Evolutionary conservation across 257 asterid genomes (phyloP).

Genomic region (Gentiana straminea): DNA sequence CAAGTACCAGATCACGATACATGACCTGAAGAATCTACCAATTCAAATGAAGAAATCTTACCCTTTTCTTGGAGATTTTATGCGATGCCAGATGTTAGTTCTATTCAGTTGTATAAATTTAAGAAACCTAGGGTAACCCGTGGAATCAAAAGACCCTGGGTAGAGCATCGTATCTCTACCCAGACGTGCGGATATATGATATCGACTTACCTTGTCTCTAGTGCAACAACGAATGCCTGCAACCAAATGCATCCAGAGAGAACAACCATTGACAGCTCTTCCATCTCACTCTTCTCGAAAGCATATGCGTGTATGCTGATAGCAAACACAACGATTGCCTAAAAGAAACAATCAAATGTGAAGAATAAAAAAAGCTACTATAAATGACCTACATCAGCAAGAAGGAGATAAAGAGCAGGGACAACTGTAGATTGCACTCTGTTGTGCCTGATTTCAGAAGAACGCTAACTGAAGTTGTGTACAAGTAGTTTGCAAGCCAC

Average conservation of each 20-base stretch:
- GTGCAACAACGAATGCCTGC: constrained; percentile 92
- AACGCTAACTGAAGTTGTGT: too few species aligned
- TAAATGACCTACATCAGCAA: too few species aligned
- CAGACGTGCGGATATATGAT: constrained; percentile 2
- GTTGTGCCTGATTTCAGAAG: too few species aligned
- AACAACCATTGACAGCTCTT: constrained; percentile 96
- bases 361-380: background rate
- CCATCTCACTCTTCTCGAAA: constrained; percentile 94
- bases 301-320: constrained; percentile 84
- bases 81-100: too few species aligned
- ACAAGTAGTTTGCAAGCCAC: too few species aligned
- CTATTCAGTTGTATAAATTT: too few species aligned
- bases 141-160: background rate
- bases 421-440: too few species aligned
- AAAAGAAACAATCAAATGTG: constrained; percentile 10
- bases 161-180: background rate
- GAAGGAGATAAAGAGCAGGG: too few species aligned
- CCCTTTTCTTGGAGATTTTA: too few species aligned
- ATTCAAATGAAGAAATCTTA: background rate
- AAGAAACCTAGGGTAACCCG: too few species aligned
- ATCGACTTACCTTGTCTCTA: constrained; percentile 80
- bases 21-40: background rate
- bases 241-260: constrained; percentile 98
- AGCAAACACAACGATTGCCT: constrained; percentile 94
- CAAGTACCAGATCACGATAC: background rate